These are phyloP conservation scores for Evansstolkia leycettana DNA, from an alignment of 495 filamentous ascomycete genomes.

Conservation along the genomic window DNA sequence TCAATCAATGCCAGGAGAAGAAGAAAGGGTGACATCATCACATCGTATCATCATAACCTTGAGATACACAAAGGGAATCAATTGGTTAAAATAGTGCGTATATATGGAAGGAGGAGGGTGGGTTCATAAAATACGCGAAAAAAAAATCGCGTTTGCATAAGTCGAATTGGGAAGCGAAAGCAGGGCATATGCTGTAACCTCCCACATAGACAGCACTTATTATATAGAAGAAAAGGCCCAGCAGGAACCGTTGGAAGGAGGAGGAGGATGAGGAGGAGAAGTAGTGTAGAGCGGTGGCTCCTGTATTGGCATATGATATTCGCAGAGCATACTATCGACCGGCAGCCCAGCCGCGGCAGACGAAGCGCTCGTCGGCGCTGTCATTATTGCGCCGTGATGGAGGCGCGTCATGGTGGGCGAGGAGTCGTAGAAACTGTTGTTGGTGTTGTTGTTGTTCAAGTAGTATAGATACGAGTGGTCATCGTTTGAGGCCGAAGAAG, in stretches of 20 bases:
- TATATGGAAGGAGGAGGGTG: no score
- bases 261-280: not conserved
- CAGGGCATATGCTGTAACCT: no score
- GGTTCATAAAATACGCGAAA: no score
- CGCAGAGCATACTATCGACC: not conserved
- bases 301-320: not conserved
- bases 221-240: no score
- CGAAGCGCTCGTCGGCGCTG: not conserved
- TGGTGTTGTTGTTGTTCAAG: slow-evolving; percentile 6
- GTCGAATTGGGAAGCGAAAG: no score
- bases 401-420: slow-evolving; percentile 6
- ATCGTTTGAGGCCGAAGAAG: slow-evolving; percentile 3
- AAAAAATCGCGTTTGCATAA: no score
- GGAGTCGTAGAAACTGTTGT: slow-evolving; percentile 4
- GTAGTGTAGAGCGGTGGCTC: not conserved
- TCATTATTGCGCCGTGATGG: slow-evolving; percentile 4
- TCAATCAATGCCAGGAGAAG: no score
- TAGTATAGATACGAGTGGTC: slow-evolving; percentile 11
- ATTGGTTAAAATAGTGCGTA: no score
- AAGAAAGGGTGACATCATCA: no score
- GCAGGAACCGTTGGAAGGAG: not conserved
- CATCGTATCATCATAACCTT: no score
- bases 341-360: not conserved
- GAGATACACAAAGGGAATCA: no score
- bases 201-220: no score